Conservation (phyloP, 306 rosid species). For the Prunus fruticosa region DNA sequence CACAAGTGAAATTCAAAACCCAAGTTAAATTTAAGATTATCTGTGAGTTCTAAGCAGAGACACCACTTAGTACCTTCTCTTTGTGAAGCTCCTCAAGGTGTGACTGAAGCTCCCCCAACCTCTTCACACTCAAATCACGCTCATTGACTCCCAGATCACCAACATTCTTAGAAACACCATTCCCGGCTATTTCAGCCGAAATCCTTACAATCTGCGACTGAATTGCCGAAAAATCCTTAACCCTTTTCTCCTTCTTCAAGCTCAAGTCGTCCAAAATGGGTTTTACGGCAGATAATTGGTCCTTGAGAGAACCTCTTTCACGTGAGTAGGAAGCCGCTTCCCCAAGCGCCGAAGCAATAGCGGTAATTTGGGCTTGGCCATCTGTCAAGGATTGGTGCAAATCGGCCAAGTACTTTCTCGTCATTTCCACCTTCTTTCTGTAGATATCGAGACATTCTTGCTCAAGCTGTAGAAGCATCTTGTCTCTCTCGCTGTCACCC, state of each 20-base stretch:
- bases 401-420: slow-evolving; percentile 71
- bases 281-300: slow-evolving; percentile 53
- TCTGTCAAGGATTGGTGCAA: slow-evolving; percentile 59
- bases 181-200: slow-evolving; percentile 69
- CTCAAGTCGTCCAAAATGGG: slow-evolving; percentile 71
- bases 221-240: slow-evolving; percentile 56
- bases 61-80: slow-evolving; percentile 56
- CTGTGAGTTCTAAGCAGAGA: not conserved
- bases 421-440: slow-evolving; percentile 67
- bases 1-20: slow-evolving; percentile 2
- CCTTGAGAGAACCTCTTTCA: slow-evolving; percentile 68
- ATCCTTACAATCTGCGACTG: slow-evolving; percentile 60
- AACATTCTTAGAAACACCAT: slow-evolving; percentile 32
- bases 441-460: slow-evolving; percentile 88
- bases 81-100: slow-evolving; percentile 78
- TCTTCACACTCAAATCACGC: slow-evolving; percentile 53
- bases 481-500: slow-evolving; percentile 66
- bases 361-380: slow-evolving; percentile 53
- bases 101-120: slow-evolving; percentile 65
- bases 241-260: slow-evolving; percentile 60
- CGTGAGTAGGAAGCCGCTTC: slow-evolving; percentile 46
- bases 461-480: slow-evolving; percentile 85
- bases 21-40: not conserved
- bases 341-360: slow-evolving; percentile 59
- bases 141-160: slow-evolving; percentile 40